A percentile compares a stretch with the other conserved stretches of the same genome.
Conservation (phyloP, 2,329 filamentous ascomycete species). For the Cordyceps militaris region DNA sequence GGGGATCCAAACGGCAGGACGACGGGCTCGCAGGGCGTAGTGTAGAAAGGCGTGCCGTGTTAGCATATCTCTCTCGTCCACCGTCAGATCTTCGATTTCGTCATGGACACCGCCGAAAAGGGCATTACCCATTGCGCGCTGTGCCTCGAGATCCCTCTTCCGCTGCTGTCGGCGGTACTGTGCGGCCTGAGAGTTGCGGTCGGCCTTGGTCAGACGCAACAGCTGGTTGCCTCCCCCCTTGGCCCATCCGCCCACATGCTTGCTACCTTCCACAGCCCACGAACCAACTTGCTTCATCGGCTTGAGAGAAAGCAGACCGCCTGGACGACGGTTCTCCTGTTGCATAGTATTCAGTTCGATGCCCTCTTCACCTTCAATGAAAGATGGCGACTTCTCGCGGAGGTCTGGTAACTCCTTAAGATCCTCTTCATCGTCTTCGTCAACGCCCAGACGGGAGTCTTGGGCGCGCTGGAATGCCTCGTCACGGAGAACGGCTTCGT, state of each 20-base stretch:
- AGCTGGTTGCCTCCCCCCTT: constrained; percentile 42
- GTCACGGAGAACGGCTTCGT: constrained; percentile 87
- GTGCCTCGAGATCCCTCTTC: constrained; percentile 61
- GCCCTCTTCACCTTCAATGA: constrained; percentile 28
- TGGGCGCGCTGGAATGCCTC: constrained; percentile 80
- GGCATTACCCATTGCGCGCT: constrained; percentile 67
- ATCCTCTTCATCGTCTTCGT: constrained; percentile 43
- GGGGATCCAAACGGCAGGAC: constrained; percentile 91
- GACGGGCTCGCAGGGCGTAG: constrained; percentile 71
- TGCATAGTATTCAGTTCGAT: constrained; percentile 36
- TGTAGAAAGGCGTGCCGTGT: constrained; percentile 88
- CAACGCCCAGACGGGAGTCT: constrained; percentile 58
- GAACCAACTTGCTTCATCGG: constrained; percentile 41
- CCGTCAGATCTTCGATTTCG: constrained; percentile 88
- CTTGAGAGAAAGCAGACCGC: constrained; percentile 29
- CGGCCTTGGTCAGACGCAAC: constrained; percentile 33
- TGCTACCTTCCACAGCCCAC: constrained; percentile 32
- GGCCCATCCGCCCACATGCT: constrained; percentile 27
- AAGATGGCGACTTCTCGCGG: constrained; percentile 21
- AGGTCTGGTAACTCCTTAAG: constrained; percentile 18
- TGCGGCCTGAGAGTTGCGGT: constrained; percentile 32
- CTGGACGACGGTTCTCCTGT: constrained; percentile 12
- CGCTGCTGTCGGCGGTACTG: constrained; percentile 43
- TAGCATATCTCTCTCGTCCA: constrained; percentile 78
- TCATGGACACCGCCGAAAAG: constrained; percentile 84